phyloP scores from a whole-genome alignment of 139 green algal species.

The Chlamydomonas sphaeroides region DNA sequence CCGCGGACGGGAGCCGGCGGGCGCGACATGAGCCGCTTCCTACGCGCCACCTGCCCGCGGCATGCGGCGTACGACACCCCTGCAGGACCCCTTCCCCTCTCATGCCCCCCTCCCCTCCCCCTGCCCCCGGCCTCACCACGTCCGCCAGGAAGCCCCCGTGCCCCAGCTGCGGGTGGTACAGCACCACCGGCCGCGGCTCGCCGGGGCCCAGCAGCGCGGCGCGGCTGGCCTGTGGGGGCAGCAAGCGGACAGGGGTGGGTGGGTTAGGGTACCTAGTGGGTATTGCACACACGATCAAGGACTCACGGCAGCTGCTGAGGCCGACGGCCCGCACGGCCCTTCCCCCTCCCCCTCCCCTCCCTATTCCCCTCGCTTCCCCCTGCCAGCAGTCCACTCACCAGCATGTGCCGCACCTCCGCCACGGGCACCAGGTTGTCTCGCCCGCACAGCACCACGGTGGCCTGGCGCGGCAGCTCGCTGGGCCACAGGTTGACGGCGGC shows the following conservation, averaged over 20 bases:
- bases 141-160: conserved; percentile 49
- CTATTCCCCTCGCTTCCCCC: not conserved
- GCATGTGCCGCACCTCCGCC: conserved; percentile 26
- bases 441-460: conserved; percentile 41
- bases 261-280: not conserved
- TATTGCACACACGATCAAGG: not conserved
- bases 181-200: not conserved
- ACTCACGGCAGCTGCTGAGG: not conserved
- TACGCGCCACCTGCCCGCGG: too few relatives aligned
- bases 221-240: not conserved
- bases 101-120: too few relatives aligned
- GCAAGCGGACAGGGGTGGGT: not conserved
- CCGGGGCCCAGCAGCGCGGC: conserved; percentile 17
- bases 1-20: too few relatives aligned
- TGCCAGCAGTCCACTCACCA: conserved; percentile 34
- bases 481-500: conserved; percentile 53
- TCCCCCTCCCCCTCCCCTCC: not conserved
- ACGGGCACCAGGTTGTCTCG: conserved; percentile 53
- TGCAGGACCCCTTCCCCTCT: too few relatives aligned
- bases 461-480: conserved; percentile 27
- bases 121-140: conserved; percentile 11
- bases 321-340: not conserved
- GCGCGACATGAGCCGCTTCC: too few relatives aligned
- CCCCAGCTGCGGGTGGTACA: conserved; percentile 6
- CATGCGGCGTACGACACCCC: too few relatives aligned